Percentiles rank a stretch among this genome's conserved stretches.
These are phyloP conservation scores for Diplodia scrobiculata DNA, from an alignment of 2,329 filamentous ascomycete species.

Conservation along the genomic window DNA sequence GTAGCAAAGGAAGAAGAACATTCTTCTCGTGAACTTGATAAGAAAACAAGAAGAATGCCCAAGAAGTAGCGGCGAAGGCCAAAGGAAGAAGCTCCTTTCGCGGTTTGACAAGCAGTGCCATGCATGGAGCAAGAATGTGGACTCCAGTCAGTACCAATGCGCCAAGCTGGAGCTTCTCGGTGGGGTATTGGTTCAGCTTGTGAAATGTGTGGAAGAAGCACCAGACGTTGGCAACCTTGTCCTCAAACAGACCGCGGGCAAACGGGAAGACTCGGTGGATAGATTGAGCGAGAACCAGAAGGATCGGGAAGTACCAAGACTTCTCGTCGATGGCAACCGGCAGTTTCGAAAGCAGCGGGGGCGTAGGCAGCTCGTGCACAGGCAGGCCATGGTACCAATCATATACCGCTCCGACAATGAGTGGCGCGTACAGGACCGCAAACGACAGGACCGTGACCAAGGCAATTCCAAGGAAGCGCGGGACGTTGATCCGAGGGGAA, in stretches of 20 bases:
- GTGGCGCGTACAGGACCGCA: conserved; percentile 70
- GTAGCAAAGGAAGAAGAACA: conserved; percentile 84
- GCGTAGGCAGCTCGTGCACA: conserved; percentile 59
- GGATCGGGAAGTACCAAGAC: conserved; percentile 70
- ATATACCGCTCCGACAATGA: conserved; percentile 71
- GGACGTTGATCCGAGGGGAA: conserved; percentile 68
- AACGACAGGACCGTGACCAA: conserved; percentile 73
- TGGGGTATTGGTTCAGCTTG: conserved; percentile 77
- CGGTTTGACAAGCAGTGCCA: conserved; percentile 77
- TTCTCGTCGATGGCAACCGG: conserved; percentile 60
- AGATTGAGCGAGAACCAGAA: conserved; percentile 79
- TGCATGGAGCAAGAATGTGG: conserved; percentile 76
- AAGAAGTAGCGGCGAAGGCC: conserved; percentile 80
- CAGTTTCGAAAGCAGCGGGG: conserved; percentile 66
- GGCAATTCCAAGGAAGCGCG: conserved; percentile 73
- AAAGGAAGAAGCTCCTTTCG: conserved; percentile 75
- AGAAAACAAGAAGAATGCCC: conserved; percentile 97
- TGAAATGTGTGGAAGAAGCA: conserved; percentile 86
- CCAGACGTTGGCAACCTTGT: conserved; percentile 99
- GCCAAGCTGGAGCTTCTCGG: conserved; percentile 70
- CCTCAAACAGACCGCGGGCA: conserved; percentile 91
- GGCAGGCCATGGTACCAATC: conserved; percentile 67
- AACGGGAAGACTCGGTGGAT: conserved; percentile 95
- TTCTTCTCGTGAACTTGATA: conserved; percentile 99
- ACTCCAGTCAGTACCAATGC: conserved; percentile 74